Base-by-base conservation (phyloP, 2,329 filamentous ascomycete genomes). In the Xylariales sp. region DNA sequence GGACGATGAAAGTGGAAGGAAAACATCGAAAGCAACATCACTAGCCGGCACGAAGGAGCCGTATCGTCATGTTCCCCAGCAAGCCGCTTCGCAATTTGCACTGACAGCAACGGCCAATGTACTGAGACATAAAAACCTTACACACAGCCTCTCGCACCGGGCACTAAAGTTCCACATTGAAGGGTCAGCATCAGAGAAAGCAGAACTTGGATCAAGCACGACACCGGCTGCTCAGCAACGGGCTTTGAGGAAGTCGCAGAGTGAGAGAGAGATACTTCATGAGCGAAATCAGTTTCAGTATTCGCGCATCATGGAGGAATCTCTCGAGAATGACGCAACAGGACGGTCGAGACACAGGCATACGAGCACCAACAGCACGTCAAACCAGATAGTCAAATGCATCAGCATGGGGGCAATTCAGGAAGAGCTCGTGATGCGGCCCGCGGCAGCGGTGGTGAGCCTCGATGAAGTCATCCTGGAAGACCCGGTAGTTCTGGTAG, bases 31-130 rank as follows among this genome's bases (percentile, higher is more conserved):
- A 27, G n/a, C 24, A 8, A n/a, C 50, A 51, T 25, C 43, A 41
- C 15, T n/a, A 38, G 19, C 14, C 39, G 8, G 29, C 43, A 11
- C 34, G 8, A 24, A 25, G 44, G 38, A 12, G 15, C 48, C 52
- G 5, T 72, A 77, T 47, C 71, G 63, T 25, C 71, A 80, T 49
- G 58, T 78, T 2, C 78, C 78, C 11, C 64, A 66, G 39, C 66
- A 73, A 25, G 77, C 77, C 0, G 76, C 76, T 1, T 54, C 66
- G 10, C 74, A 79, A 43, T 81, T 80, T 51, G 61, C 69, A 8
- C 61, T 66, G 31, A 80, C 77, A 0, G 70, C 76, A 0, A 76
- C 73, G 2, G 61, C 66, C 12, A 66, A 68, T 15, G 51, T 54
- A 29, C 59, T 63, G 53, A 58, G 59, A 19, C 57, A 68, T 36